These are phyloP conservation scores for Coniochaeta hoffmannii DNA, from an alignment of 2,329 filamentous ascomycete species.

Conservation along the genomic window DNA sequence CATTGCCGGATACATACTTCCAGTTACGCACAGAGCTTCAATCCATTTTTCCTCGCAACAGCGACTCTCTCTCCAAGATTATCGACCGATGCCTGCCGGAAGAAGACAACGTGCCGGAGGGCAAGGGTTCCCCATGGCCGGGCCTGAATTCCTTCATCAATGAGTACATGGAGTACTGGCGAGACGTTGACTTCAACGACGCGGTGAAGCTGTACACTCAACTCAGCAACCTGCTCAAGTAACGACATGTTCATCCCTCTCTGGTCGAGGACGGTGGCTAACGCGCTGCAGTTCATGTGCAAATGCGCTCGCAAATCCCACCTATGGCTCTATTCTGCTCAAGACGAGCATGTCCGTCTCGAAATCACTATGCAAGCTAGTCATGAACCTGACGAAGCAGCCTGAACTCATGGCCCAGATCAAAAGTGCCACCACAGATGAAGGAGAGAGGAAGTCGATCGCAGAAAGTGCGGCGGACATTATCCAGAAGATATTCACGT, in stretches of 20 bases:
- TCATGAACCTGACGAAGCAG: conserved; percentile 73
- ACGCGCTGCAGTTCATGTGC: conserved; percentile 59
- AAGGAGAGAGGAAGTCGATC: conserved; percentile 66
- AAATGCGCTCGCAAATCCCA: conserved; percentile 71
- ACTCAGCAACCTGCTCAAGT: conserved; percentile 70
- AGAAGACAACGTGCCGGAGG: conserved; percentile 56
- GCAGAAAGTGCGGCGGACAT: conserved; percentile 85
- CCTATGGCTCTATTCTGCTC: conserved; percentile 73
- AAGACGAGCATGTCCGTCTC: conserved; percentile 78
- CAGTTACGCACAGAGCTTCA: conserved; percentile 62
- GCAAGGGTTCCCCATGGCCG: conserved; percentile 62
- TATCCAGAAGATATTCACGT: conserved; percentile 84
- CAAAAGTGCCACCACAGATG: conserved; percentile 41
- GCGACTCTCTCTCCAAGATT: conserved; percentile 50
- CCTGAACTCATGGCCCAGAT: conserved; percentile 69
- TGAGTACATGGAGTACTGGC: conserved; percentile 73
- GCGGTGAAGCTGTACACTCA: conserved; percentile 67
- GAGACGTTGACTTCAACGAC: conserved; percentile 72
- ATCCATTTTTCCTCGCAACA: conserved; percentile 40
- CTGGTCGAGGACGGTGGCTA: neutral
- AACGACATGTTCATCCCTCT: conserved; percentile 27
- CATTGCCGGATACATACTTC: conserved; percentile 58
- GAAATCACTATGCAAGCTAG: conserved; percentile 70
- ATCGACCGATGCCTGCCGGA: conserved; percentile 59
- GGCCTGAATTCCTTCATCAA: conserved; percentile 73